A percentile compares a stretch with the other conserved stretches of the same genome.
Conservation (phyloP, 805 yeast genomes). For the Tetrapisispora iriomotensis region DNA sequence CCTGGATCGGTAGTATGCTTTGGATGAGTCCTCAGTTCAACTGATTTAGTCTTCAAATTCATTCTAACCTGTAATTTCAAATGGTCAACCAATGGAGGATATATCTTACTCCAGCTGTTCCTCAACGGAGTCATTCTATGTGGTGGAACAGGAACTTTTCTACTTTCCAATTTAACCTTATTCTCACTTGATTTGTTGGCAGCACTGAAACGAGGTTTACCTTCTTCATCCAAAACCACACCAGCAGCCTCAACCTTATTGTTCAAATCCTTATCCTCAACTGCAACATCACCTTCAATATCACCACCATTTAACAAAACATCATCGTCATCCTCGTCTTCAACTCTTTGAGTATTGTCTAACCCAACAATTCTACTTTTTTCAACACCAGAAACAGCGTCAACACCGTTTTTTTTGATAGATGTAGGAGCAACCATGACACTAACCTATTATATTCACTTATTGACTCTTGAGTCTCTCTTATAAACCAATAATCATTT, state of each 20-base stretch:
- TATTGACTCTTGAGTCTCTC: too few species aligned
- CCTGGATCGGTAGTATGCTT: conserved; percentile 81
- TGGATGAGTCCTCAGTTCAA: conserved; percentile 74
- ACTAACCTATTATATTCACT: neutral
- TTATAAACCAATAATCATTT: too few species aligned
- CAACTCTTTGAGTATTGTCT: conserved; percentile 22
- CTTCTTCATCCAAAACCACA: conserved; percentile 57
- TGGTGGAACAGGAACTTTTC: conserved; percentile 92
- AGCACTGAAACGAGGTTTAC: conserved; percentile 76
- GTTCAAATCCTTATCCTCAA: conserved; percentile 7
- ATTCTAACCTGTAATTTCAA: conserved; percentile 90
- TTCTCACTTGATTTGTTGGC: conserved; percentile 49
- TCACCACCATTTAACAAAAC: conserved; percentile 25
- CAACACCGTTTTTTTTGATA: conserved; percentile 19
- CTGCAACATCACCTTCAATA: conserved; percentile 13
- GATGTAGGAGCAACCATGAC: conserved; percentile 34
- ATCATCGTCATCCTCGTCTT: conserved; percentile 31
- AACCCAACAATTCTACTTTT: conserved; percentile 28
- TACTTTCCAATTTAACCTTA: conserved; percentile 69
- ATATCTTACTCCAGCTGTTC: conserved; percentile 83
- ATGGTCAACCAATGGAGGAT: conserved; percentile 93
- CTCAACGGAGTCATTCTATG: conserved; percentile 94
- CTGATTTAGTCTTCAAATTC: conserved; percentile 81
- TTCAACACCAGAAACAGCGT: neutral
- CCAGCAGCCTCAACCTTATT: conserved; percentile 22